A percentile compares a stretch with the other conserved stretches of the same genome.
Evolutionary conservation across 176 grass and related monocot species (phyloP).

Genomic region (Bromus sterilis): DNA sequence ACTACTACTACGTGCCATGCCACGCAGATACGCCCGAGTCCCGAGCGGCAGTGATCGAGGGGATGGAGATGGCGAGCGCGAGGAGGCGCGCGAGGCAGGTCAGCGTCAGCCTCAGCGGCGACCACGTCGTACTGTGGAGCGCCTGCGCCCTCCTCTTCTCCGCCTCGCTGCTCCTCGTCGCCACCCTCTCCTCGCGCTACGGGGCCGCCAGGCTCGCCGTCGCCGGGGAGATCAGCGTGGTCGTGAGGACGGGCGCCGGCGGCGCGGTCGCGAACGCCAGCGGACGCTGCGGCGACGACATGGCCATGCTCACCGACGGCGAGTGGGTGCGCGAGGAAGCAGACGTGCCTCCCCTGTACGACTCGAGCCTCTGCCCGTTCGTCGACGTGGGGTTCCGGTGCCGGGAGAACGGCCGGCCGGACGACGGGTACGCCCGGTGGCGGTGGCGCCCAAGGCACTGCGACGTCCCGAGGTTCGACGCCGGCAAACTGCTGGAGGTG

Average conservation of each 20-base stretch:
- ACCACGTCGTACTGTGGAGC: slow-evolving; percentile 12
- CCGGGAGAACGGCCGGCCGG: slow-evolving; percentile 54
- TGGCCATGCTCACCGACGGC: slow-evolving; percentile 31
- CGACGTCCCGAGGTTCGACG: slow-evolving; percentile 45
- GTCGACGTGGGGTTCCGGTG: slow-evolving; percentile 56
- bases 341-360: slow-evolving; percentile 21
- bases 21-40: background rate
- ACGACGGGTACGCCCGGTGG: slow-evolving; percentile 48
- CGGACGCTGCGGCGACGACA: background rate
- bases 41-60: background rate
- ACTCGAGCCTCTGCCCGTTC: slow-evolving; percentile 32
- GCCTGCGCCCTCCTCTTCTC: slow-evolving; percentile 31
- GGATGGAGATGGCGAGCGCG: slow-evolving; percentile 45
- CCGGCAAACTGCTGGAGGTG: slow-evolving; percentile 24
- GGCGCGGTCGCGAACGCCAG: too few species aligned
- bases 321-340: slow-evolving; percentile 40
- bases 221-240: background rate
- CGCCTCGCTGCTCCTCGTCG: slow-evolving; percentile 5
- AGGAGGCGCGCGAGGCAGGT: slow-evolving; percentile 15
- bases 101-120: background rate
- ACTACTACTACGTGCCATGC: background rate
- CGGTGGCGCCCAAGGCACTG: slow-evolving; percentile 45
- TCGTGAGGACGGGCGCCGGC: background rate
- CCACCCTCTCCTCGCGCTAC: background rate
- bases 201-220: background rate